Evolutionary conservation across 495 filamentous ascomycete genomes (phyloP), one percentile per base, ranked within the genome.

Genomic region (Xylaria grammica): DNA sequence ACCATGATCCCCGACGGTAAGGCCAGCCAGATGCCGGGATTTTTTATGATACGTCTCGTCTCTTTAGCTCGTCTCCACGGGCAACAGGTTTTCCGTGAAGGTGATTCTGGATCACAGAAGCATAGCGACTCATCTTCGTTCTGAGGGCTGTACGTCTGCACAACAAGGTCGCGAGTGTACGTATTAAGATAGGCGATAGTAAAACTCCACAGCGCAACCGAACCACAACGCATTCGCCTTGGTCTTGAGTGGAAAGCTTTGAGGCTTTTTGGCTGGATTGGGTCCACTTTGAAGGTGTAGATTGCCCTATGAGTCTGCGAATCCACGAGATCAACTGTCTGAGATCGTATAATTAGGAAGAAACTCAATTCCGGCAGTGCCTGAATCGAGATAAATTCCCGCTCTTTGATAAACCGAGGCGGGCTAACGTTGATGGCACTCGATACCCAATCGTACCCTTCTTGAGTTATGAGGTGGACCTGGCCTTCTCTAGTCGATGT

Each of bases 81-180:
- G 51, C 75, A 77, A 22, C 72, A 77, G 10, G 69, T 74, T 46
- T 72, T 74, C 34, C 69, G 69, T 30, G 72, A 72, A 17, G 70
- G 73, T 36, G 74, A 75, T 6, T 65, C 62, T 4, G 67, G 65
- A 61, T 74, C 73, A 46, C 74, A 75, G 19, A 82, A 78, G 62
- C 72, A 79, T 10, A 82, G 70, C 4, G 73, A 70, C 59, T 80
- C 78, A 11, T 66, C 75, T 26, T 82, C 79, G 3, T 77, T 68
- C 15, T 77, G 72, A 0, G 84, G 82, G n/a, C 79, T 71, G 65
- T 85, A 88, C 0, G 81, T 84, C 40, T 87, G 84, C 53, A 88
- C 74, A 38, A 87, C 77, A 30, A 84, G 80, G 40, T 85, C 81
- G 17, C 78, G 81, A 0, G 79, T 83, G 40, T 86, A 83, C 2